Conservation (phyloP, 2,329 filamentous ascomycete genomes). For the Corniculantispora saksenae region DNA sequence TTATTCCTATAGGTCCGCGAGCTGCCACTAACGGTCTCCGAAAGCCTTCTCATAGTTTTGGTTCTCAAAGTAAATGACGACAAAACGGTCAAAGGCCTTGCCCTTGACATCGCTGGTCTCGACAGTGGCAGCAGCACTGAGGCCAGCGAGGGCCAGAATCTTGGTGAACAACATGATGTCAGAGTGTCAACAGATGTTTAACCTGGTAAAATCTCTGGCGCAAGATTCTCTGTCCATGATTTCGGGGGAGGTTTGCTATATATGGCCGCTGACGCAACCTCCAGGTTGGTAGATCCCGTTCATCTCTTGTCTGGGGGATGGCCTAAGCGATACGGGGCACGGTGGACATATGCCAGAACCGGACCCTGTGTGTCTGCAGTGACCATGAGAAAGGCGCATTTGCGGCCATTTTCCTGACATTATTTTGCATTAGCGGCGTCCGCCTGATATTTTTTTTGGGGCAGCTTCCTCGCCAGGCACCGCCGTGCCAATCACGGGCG, state of each 20-base stretch:
- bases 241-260: not conserved
- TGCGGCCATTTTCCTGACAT: not conserved
- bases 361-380: not conserved
- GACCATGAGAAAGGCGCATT: not conserved
- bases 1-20: no score
- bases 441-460: not conserved
- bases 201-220: not conserved
- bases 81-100: conserved; percentile 67
- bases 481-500: not conserved
- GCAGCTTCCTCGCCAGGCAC: not conserved
- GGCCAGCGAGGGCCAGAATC: conserved; percentile 7
- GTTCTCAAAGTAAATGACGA: conserved; percentile 77
- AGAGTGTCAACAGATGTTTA: not conserved
- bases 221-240: not conserved
- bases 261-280: not conserved
- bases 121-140: conserved; percentile 16
- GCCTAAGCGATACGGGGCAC: not conserved
- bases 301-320: not conserved
- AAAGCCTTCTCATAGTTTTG: conserved; percentile 67
- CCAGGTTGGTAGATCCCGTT: not conserved
- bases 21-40: conserved; percentile 54
- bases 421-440: not conserved
- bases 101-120: conserved; percentile 14
- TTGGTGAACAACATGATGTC: conserved; percentile 5
- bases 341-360: not conserved